These are phyloP conservation scores for Cyclotella baltica DNA, from an alignment of 108 stramenopile species.

Conservation along the genomic window DNA sequence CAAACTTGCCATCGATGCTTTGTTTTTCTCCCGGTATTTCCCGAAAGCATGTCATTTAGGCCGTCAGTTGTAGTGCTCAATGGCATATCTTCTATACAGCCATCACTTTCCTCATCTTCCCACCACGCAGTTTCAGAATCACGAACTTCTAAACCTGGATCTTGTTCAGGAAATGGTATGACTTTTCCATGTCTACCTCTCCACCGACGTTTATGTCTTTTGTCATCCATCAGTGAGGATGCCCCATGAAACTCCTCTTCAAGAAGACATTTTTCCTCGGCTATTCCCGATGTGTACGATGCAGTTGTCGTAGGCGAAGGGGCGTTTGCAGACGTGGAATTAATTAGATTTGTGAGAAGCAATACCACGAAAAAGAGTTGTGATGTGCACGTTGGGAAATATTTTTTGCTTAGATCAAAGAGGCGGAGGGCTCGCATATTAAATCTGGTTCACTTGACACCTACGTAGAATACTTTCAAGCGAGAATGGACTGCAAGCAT, in stretches of 20 bases:
- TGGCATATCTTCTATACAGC: background rate
- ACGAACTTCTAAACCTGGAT: background rate
- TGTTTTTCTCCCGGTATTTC: background rate
- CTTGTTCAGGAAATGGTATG: slow-evolving; percentile 20
- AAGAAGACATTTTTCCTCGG: slow-evolving; percentile 33
- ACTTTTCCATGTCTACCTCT: background rate
- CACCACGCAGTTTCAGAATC: slow-evolving; percentile 19
- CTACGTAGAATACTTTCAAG: too few relatives aligned
- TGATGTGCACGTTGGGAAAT: too few relatives aligned
- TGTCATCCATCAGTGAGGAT: slow-evolving; percentile 2
- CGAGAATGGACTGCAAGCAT: too few relatives aligned
- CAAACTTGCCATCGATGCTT: slow-evolving; percentile 18
- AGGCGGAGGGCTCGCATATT: too few relatives aligned
- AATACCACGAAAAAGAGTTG: too few relatives aligned
- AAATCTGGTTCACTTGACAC: too few relatives aligned
- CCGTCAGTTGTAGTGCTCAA: too few relatives aligned
- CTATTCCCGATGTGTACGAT: slow-evolving; percentile 17
- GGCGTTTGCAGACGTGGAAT: slow-evolving; percentile 15
- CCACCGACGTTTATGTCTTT: background rate
- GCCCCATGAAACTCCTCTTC: slow-evolving; percentile 49
- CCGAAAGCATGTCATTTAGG: background rate
- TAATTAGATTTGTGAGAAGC: too few relatives aligned
- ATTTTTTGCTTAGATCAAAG: too few relatives aligned
- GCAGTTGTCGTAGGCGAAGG: slow-evolving; percentile 9
- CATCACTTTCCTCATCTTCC: slow-evolving; percentile 40